Evolutionary conservation across 106 monocot genomes (phyloP).

Genomic region (Acorus gramineus): DNA sequence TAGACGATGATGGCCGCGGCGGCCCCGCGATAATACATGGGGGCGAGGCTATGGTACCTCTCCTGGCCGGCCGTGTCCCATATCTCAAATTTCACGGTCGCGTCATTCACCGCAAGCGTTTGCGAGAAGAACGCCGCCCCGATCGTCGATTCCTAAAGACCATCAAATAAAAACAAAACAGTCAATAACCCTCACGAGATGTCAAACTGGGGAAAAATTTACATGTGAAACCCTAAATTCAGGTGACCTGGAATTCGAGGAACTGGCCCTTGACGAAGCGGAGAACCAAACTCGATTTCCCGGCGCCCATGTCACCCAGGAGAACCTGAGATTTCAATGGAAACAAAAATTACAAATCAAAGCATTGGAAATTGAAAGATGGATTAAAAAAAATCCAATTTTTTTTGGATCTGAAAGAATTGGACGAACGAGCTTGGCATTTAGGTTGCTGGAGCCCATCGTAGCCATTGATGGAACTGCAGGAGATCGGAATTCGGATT

Average conservation of each 20-base stretch:
- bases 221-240: not conserved
- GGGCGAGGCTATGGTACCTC: constrained; percentile 92
- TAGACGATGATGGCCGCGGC: constrained; percentile 93
- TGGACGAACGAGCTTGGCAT: constrained; percentile 54
- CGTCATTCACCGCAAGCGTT: constrained; percentile 76
- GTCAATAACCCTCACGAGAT: not conserved
- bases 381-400: not conserved
- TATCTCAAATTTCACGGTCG: constrained; percentile 94
- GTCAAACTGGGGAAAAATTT: too few relatives aligned
- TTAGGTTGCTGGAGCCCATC: constrained; percentile 62
- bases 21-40: constrained; percentile 97
- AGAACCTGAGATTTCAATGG: constrained; percentile 44
- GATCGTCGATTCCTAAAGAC: constrained; percentile 79
- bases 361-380: not conserved
- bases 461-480: constrained; percentile 32
- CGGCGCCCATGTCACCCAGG: constrained; percentile 91
- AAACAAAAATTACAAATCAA: not conserved
- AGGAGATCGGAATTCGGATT: not conserved
- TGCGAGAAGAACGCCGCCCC: constrained; percentile 98
- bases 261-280: constrained; percentile 98
- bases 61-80: constrained; percentile 99
- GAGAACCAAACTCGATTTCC: constrained; percentile 92
- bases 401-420: not conserved
- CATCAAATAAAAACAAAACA: not conserved
- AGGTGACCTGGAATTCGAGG: constrained; percentile 80